Evolutionary conservation across 2,329 filamentous ascomycete species (phyloP).

Genomic region (Fusarium sp.): DNA sequence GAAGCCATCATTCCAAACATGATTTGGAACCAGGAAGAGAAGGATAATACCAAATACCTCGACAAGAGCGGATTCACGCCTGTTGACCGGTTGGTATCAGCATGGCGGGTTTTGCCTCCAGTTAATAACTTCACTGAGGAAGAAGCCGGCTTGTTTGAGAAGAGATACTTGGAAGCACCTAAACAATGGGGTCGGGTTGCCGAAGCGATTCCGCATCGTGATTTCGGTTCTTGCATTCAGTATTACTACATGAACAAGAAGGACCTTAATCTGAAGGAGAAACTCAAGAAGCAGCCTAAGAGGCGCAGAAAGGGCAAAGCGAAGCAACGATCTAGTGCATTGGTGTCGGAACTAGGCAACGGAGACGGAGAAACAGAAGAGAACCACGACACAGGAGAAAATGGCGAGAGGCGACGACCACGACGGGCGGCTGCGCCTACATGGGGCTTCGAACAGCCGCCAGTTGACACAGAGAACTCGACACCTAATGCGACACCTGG

Average conservation of each 20-base stretch:
- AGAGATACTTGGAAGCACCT: conserved; percentile 77
- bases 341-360: conserved; percentile 73
- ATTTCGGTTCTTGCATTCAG: conserved; percentile 83
- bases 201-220: conserved; percentile 71
- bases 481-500: conserved; percentile 68
- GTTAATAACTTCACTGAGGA: conserved; percentile 79
- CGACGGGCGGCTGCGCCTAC: conserved; percentile 75
- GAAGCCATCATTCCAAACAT: conserved; percentile 80
- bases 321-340: conserved; percentile 69
- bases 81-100: conserved; percentile 72
- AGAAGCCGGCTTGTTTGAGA: conserved; percentile 77
- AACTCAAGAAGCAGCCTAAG: conserved; percentile 72
- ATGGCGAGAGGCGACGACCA: conserved; percentile 68
- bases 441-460: conserved; percentile 71
- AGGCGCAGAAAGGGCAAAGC: conserved; percentile 66
- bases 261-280: conserved; percentile 79
- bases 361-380: conserved; percentile 67
- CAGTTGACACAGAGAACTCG: conserved; percentile 68
- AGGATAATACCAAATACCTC: conserved; percentile 66
- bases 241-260: conserved; percentile 88
- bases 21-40: conserved; percentile 70
- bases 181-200: conserved; percentile 87
- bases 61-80: conserved; percentile 74
- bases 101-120: conserved; percentile 78
- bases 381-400: conserved; percentile 65